These are phyloP conservation scores for Apiotrichum montevideense DNA, from an alignment of 1,284 basidiomycete genomes.

Conservation along the genomic window DNA sequence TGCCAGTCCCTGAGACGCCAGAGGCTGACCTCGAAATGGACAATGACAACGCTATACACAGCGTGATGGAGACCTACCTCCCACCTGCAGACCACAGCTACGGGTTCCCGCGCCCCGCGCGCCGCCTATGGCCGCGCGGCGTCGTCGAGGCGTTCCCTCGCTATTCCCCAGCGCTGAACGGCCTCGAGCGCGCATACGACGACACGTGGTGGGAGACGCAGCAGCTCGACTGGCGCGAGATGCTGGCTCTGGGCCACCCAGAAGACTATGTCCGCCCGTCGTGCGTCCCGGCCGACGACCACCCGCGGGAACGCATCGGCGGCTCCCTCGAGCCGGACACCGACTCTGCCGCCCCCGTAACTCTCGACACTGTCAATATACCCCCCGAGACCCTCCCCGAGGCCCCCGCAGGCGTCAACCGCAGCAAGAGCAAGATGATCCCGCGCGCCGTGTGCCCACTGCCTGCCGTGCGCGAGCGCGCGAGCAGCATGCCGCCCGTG, in stretches of 20 bases:
- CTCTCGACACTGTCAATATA: no score
- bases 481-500: not conserved
- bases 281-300: not conserved
- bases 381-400: no score
- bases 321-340: no score
- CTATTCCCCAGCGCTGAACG: not conserved
- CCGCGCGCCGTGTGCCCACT: no score
- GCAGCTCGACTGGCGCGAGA: conserved; percentile 1
- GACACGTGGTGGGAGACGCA: conserved; percentile 2
- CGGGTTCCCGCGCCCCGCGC: not conserved
- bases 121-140: not conserved
- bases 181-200: conserved; percentile 1
- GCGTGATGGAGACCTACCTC: not conserved
- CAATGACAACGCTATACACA: not conserved
- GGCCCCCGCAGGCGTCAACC: not conserved
- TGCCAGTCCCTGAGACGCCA: not conserved
- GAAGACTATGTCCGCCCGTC: not conserved
- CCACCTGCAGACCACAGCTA: not conserved
- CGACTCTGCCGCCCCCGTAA: no score
- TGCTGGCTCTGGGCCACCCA: not conserved
- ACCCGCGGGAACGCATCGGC: no score
- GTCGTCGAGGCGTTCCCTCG: not conserved
- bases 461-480: not conserved
- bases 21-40: not conserved
- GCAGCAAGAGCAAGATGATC: not conserved